Evolutionary conservation across 106 monocot species (phyloP).

Genomic region (Narthecium ossifragum): DNA sequence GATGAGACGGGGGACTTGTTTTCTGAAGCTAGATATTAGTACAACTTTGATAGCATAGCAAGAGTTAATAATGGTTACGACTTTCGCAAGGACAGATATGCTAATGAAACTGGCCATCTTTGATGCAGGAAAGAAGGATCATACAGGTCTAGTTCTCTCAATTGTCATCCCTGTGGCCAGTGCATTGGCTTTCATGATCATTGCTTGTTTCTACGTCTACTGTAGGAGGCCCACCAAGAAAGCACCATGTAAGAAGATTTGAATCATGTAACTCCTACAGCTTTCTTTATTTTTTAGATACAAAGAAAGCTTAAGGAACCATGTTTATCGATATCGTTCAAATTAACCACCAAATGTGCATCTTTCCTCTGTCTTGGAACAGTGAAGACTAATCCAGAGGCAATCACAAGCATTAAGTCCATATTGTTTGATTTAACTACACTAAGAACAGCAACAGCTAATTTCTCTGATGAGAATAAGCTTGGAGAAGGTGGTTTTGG

Average conservation of each 20-base stretch:
- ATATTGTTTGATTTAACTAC: not conserved
- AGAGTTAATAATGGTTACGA: no score
- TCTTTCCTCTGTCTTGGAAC: not conserved
- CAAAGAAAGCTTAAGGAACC: no score
- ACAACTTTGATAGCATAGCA: no score
- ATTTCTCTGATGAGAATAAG: not conserved
- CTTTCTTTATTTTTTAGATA: no score
- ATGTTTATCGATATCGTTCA: no score
- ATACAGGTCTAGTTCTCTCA: not conserved
- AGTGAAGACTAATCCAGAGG: not conserved
- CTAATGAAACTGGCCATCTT: not conserved
- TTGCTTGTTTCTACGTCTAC: not conserved
- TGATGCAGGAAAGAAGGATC: not conserved
- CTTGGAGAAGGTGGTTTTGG: constrained; percentile 5
- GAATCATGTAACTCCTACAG: no score
- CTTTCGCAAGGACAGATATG: no score
- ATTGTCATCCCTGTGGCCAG: not conserved
- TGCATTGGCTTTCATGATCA: not conserved
- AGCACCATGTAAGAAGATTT: not conserved
- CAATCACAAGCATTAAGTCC: not conserved
- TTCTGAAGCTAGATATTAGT: no score
- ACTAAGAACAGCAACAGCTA: not conserved
- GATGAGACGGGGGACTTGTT: no score
- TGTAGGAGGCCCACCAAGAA: not conserved
- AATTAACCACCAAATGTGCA: no score